Conservation (phyloP, 495 filamentous ascomycete species). For the Elasticomyces elasticus region DNA sequence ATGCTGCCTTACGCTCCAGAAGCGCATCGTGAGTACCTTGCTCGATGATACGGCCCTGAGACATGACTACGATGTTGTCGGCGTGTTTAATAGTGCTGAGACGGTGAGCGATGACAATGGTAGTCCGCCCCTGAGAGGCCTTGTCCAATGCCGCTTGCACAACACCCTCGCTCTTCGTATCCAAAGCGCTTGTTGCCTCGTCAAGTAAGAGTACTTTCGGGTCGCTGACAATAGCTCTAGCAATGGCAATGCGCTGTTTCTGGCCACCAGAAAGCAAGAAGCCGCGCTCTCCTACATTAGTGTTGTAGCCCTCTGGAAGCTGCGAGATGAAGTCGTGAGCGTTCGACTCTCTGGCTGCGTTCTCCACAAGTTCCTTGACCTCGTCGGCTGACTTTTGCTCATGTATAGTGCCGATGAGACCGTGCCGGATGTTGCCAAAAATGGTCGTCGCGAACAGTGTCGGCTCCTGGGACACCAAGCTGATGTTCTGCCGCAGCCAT, state of each 20-base stretch:
- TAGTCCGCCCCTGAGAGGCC: constrained; percentile 82
- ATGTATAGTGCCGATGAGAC: constrained; percentile 73
- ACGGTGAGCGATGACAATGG: constrained; percentile 91
- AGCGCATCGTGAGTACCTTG: constrained; percentile 73
- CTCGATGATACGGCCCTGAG: constrained; percentile 74
- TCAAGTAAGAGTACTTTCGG: constrained; percentile 94
- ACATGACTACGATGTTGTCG: constrained; percentile 93
- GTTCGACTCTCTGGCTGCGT: constrained; percentile 83
- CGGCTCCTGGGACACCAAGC: constrained; percentile 80
- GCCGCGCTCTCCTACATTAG: constrained; percentile 89
- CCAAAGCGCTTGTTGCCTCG: constrained; percentile 89
- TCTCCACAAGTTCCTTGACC: constrained; percentile 57
- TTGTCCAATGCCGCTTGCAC: constrained; percentile 88
- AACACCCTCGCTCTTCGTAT: constrained; percentile 89
- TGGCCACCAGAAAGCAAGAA: constrained; percentile 89
- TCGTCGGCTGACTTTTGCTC: constrained; percentile 56
- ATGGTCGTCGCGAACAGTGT: constrained; percentile 79
- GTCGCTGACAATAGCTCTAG: constrained; percentile 82
- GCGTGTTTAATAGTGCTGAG: constrained; percentile 88
- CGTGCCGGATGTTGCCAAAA: constrained; percentile 74
- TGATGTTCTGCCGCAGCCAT: constrained; percentile 86
- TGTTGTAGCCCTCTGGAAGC: constrained; percentile 87
- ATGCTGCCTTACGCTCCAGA: constrained; percentile 50
- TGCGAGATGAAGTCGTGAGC: constrained; percentile 79
- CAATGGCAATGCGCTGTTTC: constrained; percentile 87